Percentiles rank a stretch among this genome's conserved stretches.
These are phyloP conservation scores for Phoma sp. DNA, from an alignment of 2,329 filamentous ascomycete genomes.

Conservation along the genomic window DNA sequence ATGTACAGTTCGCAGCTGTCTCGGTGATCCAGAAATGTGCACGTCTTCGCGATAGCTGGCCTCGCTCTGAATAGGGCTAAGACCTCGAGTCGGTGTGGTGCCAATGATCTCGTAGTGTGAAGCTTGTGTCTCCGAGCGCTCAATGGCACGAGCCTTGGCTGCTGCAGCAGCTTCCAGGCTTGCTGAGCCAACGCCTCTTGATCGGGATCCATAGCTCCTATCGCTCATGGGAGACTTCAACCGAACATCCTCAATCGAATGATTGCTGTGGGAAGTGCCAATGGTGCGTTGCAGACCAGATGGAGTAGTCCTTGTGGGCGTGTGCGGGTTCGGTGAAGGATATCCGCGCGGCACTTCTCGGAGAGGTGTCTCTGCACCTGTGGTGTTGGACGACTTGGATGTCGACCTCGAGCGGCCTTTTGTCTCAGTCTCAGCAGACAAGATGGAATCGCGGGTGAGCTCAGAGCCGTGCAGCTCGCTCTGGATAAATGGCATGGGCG, in stretches of 20 bases:
- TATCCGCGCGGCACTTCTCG: conserved; percentile 70
- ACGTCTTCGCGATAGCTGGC: conserved; percentile 70
- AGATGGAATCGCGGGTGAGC: conserved; percentile 83
- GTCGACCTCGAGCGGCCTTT: conserved; percentile 65
- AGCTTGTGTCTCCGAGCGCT: conserved; percentile 41
- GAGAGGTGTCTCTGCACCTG: conserved; percentile 59
- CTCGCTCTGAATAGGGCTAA: conserved; percentile 92
- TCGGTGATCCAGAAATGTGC: conserved; percentile 48
- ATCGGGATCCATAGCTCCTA: conserved; percentile 52
- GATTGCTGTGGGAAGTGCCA: conserved; percentile 70
- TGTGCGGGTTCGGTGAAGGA: conserved; percentile 64
- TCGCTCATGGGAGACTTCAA: conserved; percentile 54
- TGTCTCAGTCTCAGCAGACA: conserved; percentile 78
- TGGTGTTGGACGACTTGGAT: conserved; percentile 64
- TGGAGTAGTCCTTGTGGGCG: conserved; percentile 69
- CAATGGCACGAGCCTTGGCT: conserved; percentile 48
- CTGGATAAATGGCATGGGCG: conserved; percentile 81
- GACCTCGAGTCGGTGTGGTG: conserved; percentile 61
- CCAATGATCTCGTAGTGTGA: conserved; percentile 49
- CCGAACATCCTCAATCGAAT: conserved; percentile 60
- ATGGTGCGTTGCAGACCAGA: conserved; percentile 64
- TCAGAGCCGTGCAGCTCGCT: conserved; percentile 88
- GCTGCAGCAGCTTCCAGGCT: conserved; percentile 45
- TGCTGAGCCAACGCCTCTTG: conserved; percentile 30
- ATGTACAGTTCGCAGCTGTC: conserved; percentile 56